These are phyloP conservation scores for Xylariaceae sp. DNA, from an alignment of 2,329 filamentous ascomycete species.

Conservation along the genomic window DNA sequence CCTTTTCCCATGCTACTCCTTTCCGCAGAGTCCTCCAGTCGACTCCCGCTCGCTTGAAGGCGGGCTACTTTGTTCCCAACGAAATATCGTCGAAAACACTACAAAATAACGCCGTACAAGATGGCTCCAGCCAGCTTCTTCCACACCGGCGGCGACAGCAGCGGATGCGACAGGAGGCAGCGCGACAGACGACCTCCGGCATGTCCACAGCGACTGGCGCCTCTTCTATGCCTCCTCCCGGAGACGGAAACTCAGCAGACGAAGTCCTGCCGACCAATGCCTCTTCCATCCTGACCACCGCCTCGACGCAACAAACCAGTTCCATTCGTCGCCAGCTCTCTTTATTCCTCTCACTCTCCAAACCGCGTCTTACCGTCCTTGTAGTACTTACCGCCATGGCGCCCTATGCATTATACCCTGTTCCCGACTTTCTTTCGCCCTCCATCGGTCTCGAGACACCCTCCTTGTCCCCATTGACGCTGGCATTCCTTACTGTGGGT, in stretches of 20 bases:
- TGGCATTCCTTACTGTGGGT: conserved; percentile 84
- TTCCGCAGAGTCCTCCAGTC: conserved; percentile 15
- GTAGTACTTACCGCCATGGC: conserved; percentile 88
- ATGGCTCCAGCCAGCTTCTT: conserved; percentile 8
- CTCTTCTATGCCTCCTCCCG: neutral
- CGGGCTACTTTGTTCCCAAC: conserved; percentile 31
- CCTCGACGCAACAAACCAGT: conserved; percentile 44
- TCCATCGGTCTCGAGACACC: conserved; percentile 59
- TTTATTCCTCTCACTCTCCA: conserved; percentile 85
- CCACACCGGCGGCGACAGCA: conserved; percentile 9
- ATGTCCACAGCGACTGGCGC: neutral
- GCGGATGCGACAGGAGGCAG: conserved; percentile 9
- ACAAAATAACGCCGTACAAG: neutral
- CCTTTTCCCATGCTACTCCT: conserved; percentile 20
- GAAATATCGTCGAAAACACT: conserved; percentile 14
- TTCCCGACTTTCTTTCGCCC: conserved; percentile 75
- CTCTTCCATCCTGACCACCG: conserved; percentile 51
- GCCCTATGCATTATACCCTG: conserved; percentile 87
- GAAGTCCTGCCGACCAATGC: conserved; percentile 42
- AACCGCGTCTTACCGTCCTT: conserved; percentile 86
- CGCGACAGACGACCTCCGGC: neutral
- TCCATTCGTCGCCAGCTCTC: conserved; percentile 64
- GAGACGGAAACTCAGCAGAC: conserved; percentile 13
- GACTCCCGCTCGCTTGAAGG: conserved; percentile 23
- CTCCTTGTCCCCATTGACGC: conserved; percentile 82